Evolutionary conservation across 805 yeast species (phyloP).

Genomic region (Teunomyces atbi): DNA sequence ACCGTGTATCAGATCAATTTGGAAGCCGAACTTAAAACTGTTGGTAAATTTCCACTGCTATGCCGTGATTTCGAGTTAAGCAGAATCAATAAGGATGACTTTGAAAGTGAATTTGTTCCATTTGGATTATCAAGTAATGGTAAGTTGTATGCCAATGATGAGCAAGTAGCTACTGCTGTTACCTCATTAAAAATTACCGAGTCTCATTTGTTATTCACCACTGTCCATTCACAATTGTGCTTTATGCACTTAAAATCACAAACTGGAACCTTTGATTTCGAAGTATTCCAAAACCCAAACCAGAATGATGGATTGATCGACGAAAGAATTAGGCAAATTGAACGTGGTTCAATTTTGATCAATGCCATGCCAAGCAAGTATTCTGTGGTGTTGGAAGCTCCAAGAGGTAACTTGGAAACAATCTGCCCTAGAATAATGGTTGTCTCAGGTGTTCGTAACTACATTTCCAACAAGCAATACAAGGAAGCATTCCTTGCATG

Average conservation of each 20-base stretch:
- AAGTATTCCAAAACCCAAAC: conserved; percentile 27
- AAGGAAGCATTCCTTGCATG: conserved; percentile 77
- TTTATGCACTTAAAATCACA: conserved; percentile 66
- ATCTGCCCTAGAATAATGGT: conserved; percentile 93
- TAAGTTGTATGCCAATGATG: conserved; percentile 62
- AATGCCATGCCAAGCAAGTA: conserved; percentile 78
- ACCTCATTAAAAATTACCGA: conserved; percentile 79
- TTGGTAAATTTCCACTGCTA: conserved; percentile 64
- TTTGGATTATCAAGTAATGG: conserved; percentile 81
- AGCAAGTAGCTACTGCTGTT: conserved; percentile 65
- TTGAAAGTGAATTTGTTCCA: conserved; percentile 31
- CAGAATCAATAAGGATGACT: conserved; percentile 17
- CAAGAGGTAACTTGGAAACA: conserved; percentile 94
- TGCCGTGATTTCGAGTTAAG: conserved; percentile 56
- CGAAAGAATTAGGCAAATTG: conserved; percentile 86
- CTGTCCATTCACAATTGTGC: conserved; percentile 80
- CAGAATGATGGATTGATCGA: conserved; percentile 40
- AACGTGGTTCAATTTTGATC: conserved; percentile 86
- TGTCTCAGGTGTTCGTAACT: conserved; percentile 72
- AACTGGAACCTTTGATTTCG: conserved; percentile 29
- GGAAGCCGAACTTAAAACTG: conserved; percentile 26
- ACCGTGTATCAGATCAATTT: conserved; percentile 43
- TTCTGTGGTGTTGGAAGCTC: conserved; percentile 85
- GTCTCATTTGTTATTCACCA: conserved; percentile 73
- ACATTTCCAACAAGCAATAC: conserved; percentile 58